Evolutionary conservation across 345 rosid genomes (phyloP).

Genomic region (Hypericum androsaemum): DNA sequence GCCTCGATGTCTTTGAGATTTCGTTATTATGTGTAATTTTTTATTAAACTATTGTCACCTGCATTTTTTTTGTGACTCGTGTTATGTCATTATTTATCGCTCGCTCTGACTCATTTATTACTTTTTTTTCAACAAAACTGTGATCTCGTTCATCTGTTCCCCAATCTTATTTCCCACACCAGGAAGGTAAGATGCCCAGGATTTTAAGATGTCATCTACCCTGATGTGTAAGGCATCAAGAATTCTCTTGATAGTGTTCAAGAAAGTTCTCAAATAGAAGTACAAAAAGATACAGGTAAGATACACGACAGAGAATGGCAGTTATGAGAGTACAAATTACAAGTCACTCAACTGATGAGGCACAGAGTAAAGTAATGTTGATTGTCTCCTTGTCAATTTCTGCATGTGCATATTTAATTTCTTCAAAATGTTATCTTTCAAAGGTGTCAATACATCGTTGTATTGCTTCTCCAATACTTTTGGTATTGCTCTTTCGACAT

Average conservation of each 20-base stretch:
- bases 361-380: conserved; percentile 52
- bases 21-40: too few species aligned
- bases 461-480: conserved; percentile 87
- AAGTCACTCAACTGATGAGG: conserved; percentile 59
- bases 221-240: conserved; percentile 71
- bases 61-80: too few species aligned
- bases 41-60: too few species aligned
- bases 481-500: too few species aligned
- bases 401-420: conserved; percentile 90
- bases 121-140: conserved; percentile 78
- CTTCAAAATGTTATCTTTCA: conserved; percentile 78
- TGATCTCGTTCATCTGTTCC: conserved; percentile 85
- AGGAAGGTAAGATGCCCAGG: conserved; percentile 86
- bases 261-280: conserved; percentile 66
- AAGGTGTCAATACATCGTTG: conserved; percentile 69
- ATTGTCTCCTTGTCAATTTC: conserved; percentile 84
- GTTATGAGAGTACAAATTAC: background rate
- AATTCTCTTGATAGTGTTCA: conserved; percentile 84
- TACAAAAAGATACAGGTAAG: conserved; percentile 12
- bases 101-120: too few species aligned
- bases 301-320: background rate
- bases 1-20: too few species aligned
- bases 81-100: too few species aligned
- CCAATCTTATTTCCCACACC: conserved; percentile 69
- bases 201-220: conserved; percentile 70